Conservation (phyloP, 1,139 yeast species). For the Candida sp. region DNA sequence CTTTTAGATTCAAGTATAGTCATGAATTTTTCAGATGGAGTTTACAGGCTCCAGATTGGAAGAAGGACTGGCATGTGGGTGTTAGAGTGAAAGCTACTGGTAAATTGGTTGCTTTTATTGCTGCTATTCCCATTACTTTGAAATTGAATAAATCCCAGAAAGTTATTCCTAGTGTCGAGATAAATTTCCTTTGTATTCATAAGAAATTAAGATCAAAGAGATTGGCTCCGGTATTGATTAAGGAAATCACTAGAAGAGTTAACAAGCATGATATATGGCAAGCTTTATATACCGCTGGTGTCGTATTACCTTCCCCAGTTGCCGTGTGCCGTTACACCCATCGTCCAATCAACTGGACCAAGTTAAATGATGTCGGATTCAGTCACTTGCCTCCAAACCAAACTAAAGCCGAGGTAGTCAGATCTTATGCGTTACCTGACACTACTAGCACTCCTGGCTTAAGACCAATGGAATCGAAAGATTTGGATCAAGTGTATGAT, state of each 20-base stretch:
- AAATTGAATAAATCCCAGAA: constrained; percentile 52
- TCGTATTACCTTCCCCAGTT: constrained; percentile 86
- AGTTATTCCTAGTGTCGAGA: constrained; percentile 70
- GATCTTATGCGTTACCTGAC: constrained; percentile 69
- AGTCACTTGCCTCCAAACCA: constrained; percentile 72
- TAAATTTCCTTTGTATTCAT: constrained; percentile 92
- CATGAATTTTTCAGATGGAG: constrained; percentile 91
- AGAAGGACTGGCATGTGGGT: constrained; percentile 87
- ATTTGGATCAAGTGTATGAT: constrained; percentile 59
- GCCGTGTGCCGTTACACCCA: constrained; percentile 92
- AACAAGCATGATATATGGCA: constrained; percentile 88
- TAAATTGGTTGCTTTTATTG: constrained; percentile 85
- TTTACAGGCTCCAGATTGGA: constrained; percentile 91
- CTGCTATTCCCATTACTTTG: constrained; percentile 81
- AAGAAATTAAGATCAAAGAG: constrained; percentile 92
- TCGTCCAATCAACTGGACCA: constrained; percentile 91
- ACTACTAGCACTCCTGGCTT: constrained; percentile 57
- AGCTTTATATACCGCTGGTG: constrained; percentile 93
- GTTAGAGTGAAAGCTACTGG: constrained; percentile 78
- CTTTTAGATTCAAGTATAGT: constrained; percentile 87
- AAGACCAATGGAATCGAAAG: constrained; percentile 58
- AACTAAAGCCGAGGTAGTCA: constrained; percentile 80
- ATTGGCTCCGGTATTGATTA: constrained; percentile 88
- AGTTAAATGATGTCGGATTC: constrained; percentile 87
- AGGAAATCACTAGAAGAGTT: constrained; percentile 92